phyloP scores from a whole-genome alignment of 2,329 filamentous ascomycete species.

The Xylaria sp. region DNA sequence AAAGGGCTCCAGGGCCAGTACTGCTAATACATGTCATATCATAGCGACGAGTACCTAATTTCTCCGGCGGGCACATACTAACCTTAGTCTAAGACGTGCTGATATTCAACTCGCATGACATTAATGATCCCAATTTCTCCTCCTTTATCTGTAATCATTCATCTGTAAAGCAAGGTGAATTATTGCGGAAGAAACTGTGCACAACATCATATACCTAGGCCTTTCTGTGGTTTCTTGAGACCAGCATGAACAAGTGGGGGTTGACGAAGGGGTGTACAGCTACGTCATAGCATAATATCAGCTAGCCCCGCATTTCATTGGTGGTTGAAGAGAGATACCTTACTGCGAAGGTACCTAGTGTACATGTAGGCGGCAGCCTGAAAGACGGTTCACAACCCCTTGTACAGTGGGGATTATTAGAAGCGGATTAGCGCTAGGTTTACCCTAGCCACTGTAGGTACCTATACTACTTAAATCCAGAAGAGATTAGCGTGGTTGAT shows the following conservation, averaged over 20 bases:
- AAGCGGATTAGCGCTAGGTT: constrained; percentile 29
- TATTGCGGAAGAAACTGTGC: not conserved
- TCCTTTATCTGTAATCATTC: no score
- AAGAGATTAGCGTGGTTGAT: constrained; percentile 25
- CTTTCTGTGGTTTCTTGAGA: not conserved
- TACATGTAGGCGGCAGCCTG: no score
- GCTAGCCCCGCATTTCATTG: constrained; percentile 19
- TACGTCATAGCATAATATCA: constrained; percentile 24
- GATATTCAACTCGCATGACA: no score
- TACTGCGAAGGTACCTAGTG: no score
- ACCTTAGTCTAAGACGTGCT: no score
- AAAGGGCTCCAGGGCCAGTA: not conserved
- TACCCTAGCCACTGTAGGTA: no score
- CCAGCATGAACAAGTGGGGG: constrained; percentile 14
- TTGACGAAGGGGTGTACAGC: not conserved
- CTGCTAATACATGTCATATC: no score
- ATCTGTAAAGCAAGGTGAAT: not conserved
- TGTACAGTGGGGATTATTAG: constrained; percentile 18
- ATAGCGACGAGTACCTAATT: not conserved
- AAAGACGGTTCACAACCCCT: constrained; percentile 1
- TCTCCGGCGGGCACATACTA: no score
- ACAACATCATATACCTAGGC: not conserved
- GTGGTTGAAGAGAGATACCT: no score
- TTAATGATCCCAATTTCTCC: not conserved
- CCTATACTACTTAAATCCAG: no score